These are phyloP conservation scores for Gossypium anomalum DNA, from an alignment of 345 rosid genomes.

Conservation along the genomic window DNA sequence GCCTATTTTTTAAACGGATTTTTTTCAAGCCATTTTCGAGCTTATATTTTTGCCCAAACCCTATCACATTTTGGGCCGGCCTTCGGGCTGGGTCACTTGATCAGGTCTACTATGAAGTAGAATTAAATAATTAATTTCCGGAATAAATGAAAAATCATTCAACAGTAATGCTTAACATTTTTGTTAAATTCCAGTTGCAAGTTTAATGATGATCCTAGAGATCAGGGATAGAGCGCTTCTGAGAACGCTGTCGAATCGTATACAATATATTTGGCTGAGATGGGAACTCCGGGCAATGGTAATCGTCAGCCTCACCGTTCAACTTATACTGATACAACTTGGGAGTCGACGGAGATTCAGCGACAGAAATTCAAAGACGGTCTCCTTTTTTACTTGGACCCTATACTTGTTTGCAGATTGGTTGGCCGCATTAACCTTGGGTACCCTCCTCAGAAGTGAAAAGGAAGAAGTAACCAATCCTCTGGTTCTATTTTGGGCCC, in stretches of 20 bases:
- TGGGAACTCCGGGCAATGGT: constrained; percentile 10
- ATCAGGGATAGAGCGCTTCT: background rate
- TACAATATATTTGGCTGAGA: background rate
- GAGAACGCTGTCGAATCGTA: background rate
- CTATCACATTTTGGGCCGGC: too few species aligned
- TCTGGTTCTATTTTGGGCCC: background rate
- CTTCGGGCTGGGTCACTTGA: too few species aligned
- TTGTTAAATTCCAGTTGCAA: background rate
- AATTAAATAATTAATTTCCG: too few species aligned
- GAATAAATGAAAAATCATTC: too few species aligned
- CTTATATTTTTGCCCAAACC: too few species aligned
- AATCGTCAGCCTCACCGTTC: background rate
- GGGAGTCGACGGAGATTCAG: background rate
- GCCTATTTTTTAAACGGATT: too few species aligned
- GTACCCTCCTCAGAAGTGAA: background rate
- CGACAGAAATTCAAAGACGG: background rate
- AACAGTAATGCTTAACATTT: too few species aligned
- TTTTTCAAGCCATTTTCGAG: fast-evolving
- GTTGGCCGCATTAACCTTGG: background rate
- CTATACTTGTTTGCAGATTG: constrained; percentile 5
- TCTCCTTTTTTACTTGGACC: background rate
- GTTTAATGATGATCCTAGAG: background rate
- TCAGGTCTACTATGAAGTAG: too few species aligned
- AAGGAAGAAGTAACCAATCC: background rate
- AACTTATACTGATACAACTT: background rate